Evolutionary conservation across 148 eudicot genomes (phyloP).

Genomic region (Amaranthus palmeri): DNA sequence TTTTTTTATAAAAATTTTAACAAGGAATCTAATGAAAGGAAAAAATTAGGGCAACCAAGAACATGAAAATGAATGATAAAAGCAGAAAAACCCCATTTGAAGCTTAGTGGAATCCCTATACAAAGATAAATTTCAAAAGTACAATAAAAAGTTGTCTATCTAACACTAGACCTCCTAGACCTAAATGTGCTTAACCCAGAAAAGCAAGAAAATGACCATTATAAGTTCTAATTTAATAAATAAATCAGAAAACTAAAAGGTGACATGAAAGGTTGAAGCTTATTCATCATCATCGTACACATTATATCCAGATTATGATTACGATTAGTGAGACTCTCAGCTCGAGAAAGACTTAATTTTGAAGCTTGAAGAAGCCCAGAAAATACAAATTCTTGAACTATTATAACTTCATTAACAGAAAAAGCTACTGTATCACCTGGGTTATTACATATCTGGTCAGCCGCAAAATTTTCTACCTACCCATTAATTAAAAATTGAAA

Average conservation of each 20-base stretch:
- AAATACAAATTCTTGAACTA: too few relatives aligned
- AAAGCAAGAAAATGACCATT: conserved; percentile 14
- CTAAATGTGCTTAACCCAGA: conserved; percentile 9
- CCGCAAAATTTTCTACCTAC: conserved; percentile 2
- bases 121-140: not conserved
- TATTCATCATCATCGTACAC: not conserved
- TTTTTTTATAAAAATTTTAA: too few relatives aligned
- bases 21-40: conserved; percentile 10
- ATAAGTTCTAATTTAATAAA: not conserved
- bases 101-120: not conserved
- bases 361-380: not conserved
- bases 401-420: not conserved
- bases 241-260: not conserved
- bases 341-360: too few relatives aligned
- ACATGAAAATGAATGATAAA: not conserved
- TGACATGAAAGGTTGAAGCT: conserved; percentile 5
- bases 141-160: conserved; percentile 1
- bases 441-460: too few relatives aligned
- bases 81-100: not conserved
- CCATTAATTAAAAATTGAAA: conserved; percentile 1
- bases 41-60: conserved; percentile 14
- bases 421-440: not conserved
- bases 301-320: too few relatives aligned
- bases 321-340: too few relatives aligned
- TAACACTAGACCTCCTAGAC: not conserved